These are phyloP conservation scores for Rhizophagus prolifer DNA, from an alignment of 192 early-diverging fungal species.

Conservation along the genomic window DNA sequence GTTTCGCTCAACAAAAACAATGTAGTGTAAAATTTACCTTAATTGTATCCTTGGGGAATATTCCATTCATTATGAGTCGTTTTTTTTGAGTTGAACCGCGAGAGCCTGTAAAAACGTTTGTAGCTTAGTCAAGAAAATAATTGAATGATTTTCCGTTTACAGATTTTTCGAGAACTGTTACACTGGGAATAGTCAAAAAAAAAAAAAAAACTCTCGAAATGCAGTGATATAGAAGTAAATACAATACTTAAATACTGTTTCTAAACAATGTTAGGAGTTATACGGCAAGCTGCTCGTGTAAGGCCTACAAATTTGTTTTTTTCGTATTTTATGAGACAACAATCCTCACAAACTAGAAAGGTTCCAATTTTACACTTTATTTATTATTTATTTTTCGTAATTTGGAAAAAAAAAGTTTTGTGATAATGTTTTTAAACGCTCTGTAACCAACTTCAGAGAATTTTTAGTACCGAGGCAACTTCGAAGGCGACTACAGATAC, in stretches of 20 bases:
- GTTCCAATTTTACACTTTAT: neutral
- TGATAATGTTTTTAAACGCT: slow-evolving; percentile 6
- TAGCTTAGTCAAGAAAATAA: neutral
- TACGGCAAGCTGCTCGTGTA: neutral
- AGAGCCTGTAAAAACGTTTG: neutral
- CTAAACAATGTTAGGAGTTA: neutral
- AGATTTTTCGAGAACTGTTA: neutral
- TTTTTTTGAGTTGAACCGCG: neutral
- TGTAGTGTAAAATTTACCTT: slow-evolving; percentile 38
- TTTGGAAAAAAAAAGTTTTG: neutral
- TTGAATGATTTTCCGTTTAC: neutral
- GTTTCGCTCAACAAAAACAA: neutral
- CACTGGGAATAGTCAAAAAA: neutral
- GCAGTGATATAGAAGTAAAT: too few relatives aligned
- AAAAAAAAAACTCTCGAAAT: neutral
- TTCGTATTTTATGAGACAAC: neutral
- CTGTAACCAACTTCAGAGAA: neutral
- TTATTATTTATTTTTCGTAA: neutral
- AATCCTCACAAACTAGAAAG: neutral
- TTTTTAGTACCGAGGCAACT: neutral
- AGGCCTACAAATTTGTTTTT: neutral
- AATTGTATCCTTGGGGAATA: slow-evolving; percentile 60
- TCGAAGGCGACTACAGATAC: neutral
- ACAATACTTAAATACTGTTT: neutral
- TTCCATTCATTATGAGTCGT: slow-evolving; percentile 22